Percentiles rank a stretch among this genome's conserved stretches.
Conservation (phyloP, 129 eudicot species). For the Ambrosia trifida region DNA sequence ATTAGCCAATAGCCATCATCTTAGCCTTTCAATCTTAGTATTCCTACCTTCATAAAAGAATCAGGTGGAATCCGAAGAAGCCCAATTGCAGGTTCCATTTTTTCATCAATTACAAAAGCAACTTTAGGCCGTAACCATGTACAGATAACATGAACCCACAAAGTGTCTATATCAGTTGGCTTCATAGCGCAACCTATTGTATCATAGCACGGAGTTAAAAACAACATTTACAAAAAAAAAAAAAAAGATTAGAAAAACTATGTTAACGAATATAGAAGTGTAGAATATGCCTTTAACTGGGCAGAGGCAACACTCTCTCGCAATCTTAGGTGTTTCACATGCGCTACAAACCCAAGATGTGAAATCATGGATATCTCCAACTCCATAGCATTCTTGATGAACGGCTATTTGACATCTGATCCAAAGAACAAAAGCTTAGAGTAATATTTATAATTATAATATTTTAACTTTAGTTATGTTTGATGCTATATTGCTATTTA, state of each 20-base stretch:
- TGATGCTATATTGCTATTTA: neutral
- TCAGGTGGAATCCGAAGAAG: constrained; percentile 59
- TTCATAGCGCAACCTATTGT: constrained; percentile 82
- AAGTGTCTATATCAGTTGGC: constrained; percentile 71
- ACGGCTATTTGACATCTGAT: constrained; percentile 93
- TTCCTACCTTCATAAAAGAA: constrained; percentile 66
- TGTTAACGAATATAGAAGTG: neutral
- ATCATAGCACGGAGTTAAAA: constrained; percentile 18
- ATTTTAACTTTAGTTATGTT: neutral
- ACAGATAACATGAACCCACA: constrained; percentile 96
- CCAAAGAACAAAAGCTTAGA: constrained; percentile 3
- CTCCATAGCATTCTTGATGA: constrained; percentile 98
- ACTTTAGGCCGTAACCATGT: constrained; percentile 96
- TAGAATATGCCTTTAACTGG: constrained; percentile 77
- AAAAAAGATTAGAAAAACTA: neutral
- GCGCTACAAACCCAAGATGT: constrained; percentile 97
- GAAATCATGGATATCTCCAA: constrained; percentile 56
- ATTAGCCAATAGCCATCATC: constrained; percentile 1
- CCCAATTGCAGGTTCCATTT: constrained; percentile 95
- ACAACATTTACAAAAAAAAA: constrained; percentile 6
- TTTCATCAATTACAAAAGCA: constrained; percentile 58
- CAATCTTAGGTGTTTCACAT: constrained; percentile 77
- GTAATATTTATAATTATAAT: neutral
- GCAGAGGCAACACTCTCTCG: constrained; percentile 91
- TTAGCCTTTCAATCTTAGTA: neutral